Evolutionary conservation across 1,139 yeast species (phyloP).

Genomic region (Yamadazyma atlantica): DNA sequence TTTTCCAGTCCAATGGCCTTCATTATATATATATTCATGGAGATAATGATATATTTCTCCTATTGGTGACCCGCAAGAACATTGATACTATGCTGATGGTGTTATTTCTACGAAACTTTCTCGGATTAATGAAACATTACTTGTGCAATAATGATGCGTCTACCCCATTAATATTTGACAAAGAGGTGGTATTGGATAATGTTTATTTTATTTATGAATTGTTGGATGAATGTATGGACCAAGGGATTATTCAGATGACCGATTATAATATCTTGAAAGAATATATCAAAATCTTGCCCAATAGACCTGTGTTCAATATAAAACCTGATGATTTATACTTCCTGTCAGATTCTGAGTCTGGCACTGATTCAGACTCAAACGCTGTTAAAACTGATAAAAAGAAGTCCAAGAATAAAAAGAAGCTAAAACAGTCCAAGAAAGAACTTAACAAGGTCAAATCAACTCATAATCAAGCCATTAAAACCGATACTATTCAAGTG

Average conservation of each 20-base stretch:
- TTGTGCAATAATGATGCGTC: slow-evolving; percentile 18
- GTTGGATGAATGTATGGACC: slow-evolving; percentile 48
- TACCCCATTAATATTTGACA: slow-evolving; percentile 15
- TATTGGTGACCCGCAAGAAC: slow-evolving; percentile 35
- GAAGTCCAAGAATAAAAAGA: slow-evolving; percentile 11
- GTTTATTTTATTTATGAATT: slow-evolving; percentile 40
- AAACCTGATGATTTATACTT: slow-evolving; percentile 9
- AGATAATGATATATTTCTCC: slow-evolving; percentile 28
- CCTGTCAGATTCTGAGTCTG: slow-evolving; percentile 7
- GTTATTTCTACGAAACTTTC: slow-evolving; percentile 34
- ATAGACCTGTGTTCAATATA: slow-evolving; percentile 23
- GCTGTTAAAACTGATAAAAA: slow-evolving; percentile 9
- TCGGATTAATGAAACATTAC: slow-evolving; percentile 31
- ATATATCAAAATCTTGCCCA: slow-evolving; percentile 42
- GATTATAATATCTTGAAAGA: slow-evolving; percentile 46
- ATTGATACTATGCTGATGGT: slow-evolving; percentile 44
- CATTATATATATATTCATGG: slow-evolving; percentile 32
- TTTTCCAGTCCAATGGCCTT: slow-evolving; percentile 27
- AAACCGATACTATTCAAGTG: slow-evolving; percentile 28
- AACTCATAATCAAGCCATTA: slow-evolving; percentile 42
- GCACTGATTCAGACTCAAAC: slow-evolving; percentile 4
- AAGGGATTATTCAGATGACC: slow-evolving; percentile 43
- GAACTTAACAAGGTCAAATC: slow-evolving; percentile 28
- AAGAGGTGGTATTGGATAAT: slow-evolving; percentile 41
- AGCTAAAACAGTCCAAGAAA: slow-evolving; percentile 6